Evolutionary conservation across 345 rosid genomes (phyloP).

Genomic region (Acer campestre): DNA sequence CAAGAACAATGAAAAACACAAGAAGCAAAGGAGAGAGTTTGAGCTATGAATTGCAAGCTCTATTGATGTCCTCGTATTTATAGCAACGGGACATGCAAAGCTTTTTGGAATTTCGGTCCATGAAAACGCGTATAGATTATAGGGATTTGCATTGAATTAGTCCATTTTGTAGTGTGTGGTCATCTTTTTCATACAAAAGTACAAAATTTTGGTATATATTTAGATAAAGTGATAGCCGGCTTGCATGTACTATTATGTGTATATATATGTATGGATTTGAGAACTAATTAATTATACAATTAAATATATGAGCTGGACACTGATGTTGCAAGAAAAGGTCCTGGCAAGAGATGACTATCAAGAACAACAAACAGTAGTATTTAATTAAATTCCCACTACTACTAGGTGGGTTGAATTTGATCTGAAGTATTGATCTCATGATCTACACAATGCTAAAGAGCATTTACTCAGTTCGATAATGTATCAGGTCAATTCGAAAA

Average conservation of each 20-base stretch:
- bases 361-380: too few species aligned
- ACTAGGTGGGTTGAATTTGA: too few species aligned
- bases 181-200: neutral
- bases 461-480: too few species aligned
- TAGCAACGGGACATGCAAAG: neutral
- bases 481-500: too few species aligned
- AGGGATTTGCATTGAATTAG: neutral
- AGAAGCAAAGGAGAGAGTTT: neutral
- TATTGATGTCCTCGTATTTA: neutral
- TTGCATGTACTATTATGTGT: neutral
- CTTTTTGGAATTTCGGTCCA: neutral
- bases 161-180: neutral
- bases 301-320: neutral
- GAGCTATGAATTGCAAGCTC: constrained; percentile 7
- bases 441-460: too few species aligned
- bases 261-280: neutral
- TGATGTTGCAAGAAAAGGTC: neutral
- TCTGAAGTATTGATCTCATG: too few species aligned
- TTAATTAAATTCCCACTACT: too few species aligned
- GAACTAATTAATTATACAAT: neutral
- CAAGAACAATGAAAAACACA: neutral
- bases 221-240: constrained; percentile 5
- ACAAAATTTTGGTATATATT: neutral
- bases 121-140: neutral
- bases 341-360: neutral